Evolutionary conservation across 176 grass and related monocot species (phyloP).

Genomic region (Oryza rufipogon): DNA sequence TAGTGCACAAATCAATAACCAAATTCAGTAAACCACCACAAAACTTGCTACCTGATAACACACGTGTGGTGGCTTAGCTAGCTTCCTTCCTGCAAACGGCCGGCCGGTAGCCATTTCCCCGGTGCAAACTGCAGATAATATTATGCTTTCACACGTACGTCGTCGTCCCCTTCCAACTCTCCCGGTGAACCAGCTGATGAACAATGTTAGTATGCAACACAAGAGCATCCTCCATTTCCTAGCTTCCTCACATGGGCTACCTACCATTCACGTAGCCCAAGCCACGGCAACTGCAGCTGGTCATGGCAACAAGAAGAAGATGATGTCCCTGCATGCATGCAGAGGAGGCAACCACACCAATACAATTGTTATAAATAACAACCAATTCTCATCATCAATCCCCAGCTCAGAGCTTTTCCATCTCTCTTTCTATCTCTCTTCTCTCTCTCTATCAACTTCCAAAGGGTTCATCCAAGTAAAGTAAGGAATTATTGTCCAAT

Average conservation of each 20-base stretch:
- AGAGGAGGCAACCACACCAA: no score
- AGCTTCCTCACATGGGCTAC: slow-evolving; percentile 31
- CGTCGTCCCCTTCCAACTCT: neutral
- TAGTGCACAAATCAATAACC: neutral
- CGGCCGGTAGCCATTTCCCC: neutral
- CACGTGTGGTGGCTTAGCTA: neutral
- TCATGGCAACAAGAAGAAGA: neutral
- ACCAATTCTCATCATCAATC: neutral
- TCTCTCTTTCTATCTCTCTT: neutral
- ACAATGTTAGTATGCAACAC: neutral
- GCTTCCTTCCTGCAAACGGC: neutral
- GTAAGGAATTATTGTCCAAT: slow-evolving; percentile 79
- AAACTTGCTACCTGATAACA: neutral
- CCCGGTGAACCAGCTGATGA: neutral
- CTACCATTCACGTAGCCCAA: slow-evolving; percentile 20
- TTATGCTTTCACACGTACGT: slow-evolving; percentile 37
- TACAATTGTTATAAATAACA: no score
- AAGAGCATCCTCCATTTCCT: slow-evolving; percentile 36
- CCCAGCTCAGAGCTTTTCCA: neutral
- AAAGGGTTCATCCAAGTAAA: slow-evolving; percentile 84
- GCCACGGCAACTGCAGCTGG: slow-evolving; percentile 48
- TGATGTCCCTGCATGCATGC: neutral
- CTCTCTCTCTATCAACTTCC: slow-evolving; percentile 17
- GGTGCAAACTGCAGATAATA: neutral
- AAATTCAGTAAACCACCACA: neutral